Evolutionary conservation across 2,329 filamentous ascomycete genomes (phyloP), one percentile per base, ranked within the genome.

Genomic region (Trichoderma pleuroti): DNA sequence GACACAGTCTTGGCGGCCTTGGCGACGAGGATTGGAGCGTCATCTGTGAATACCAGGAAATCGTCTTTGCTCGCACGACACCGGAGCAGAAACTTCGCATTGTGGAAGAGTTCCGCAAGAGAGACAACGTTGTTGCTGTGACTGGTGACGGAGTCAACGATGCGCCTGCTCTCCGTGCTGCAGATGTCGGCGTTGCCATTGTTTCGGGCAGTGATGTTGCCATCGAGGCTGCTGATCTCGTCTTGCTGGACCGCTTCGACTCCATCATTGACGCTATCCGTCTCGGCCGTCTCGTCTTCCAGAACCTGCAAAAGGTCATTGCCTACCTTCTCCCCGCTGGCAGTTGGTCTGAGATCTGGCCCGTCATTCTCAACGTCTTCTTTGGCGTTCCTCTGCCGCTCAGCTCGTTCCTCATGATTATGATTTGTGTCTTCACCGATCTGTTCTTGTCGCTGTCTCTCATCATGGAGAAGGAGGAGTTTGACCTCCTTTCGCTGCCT

Each of bases 91-190:
- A 93, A 76, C 88, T 91, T 9, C 86, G 90, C 54, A 92, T 93
- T 83, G 91, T 93, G 59, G 87, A 89, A 70, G 89, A 90, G 61
- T 84, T 92, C 26, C 90, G 91, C 73, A 78, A 81, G 24, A 81
- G 86, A 16, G 85, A 86, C 24, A 86, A 88, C 32, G 86, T 86
- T 1, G 90, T 88, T 12, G 91, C 90, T 39, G 91, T 93, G 82
- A 93, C 91, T n/a, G 91, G 91, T 34, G 91, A 93, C 72, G 89
- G 89, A 11, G 91, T 90, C 10, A 91, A 91, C 70, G 89, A 91
- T 72, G 89, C 88, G 0, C 89, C 89, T 0, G 89, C 89, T 2
- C 81, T 91, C 39, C 89, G 89, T 64, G 88, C 88, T 36, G 89
- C 89, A 1, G 89, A 91, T 73, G 88, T 91, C 0, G 89, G 89